Evolutionary conservation across 2,329 filamentous ascomycete genomes (phyloP).

Genomic region (Calonectria naviculata): DNA sequence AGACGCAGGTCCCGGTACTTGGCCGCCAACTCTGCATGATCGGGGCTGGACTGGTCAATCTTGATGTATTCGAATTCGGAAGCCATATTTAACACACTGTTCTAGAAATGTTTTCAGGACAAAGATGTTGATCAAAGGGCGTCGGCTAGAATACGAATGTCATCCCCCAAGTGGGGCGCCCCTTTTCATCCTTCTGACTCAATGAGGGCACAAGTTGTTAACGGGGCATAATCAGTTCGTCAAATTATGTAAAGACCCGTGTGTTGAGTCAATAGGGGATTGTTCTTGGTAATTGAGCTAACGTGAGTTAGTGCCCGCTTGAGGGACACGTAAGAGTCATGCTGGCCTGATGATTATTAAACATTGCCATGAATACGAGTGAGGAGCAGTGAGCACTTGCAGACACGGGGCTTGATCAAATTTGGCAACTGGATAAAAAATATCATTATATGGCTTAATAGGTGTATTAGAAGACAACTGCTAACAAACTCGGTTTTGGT

Average conservation of each 20-base stretch:
- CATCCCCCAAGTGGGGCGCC: neutral
- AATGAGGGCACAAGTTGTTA: too few relatives aligned
- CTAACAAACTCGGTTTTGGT: too few relatives aligned
- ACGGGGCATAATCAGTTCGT: neutral
- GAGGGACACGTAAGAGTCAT: too few relatives aligned
- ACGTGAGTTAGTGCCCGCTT: too few relatives aligned
- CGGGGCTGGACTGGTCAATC: neutral
- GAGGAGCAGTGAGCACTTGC: too few relatives aligned
- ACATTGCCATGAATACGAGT: too few relatives aligned
- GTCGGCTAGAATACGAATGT: neutral
- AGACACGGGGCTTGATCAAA: too few relatives aligned
- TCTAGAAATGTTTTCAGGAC: neutral
- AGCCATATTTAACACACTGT: neutral
- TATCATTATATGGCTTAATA: too few relatives aligned
- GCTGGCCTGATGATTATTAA: too few relatives aligned
- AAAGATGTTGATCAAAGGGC: neutral
- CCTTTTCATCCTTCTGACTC: neutral
- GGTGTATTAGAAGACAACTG: too few relatives aligned
- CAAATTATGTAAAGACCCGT: neutral
- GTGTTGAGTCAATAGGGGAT: too few relatives aligned
- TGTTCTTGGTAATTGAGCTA: neutral
- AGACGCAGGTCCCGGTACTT: constrained; percentile 13
- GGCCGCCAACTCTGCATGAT: neutral
- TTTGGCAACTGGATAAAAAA: too few relatives aligned
- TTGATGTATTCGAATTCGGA: neutral